Percentiles rank a stretch among this genome's conserved stretches.
phyloP scores from a whole-genome alignment of 164 flowering plant species.

The Stephania cephalantha region DNA sequence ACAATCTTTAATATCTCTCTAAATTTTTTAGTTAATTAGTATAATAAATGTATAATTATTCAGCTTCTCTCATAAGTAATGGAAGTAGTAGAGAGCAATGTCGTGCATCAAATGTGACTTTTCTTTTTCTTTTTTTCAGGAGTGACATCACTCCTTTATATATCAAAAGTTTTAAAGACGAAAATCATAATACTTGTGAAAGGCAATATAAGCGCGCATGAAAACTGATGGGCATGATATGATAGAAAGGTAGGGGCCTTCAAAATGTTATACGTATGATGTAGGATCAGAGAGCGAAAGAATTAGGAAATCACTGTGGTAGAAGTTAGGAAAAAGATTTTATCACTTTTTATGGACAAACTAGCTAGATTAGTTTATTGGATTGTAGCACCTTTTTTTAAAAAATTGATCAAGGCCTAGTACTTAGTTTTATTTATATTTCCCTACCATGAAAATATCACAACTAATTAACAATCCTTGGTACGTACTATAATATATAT shows the following conservation, averaged over 20 bases:
- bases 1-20: too few species aligned
- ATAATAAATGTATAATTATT: too few species aligned
- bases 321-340: background rate
- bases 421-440: too few species aligned
- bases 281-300: background rate
- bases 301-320: background rate
- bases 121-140: too few species aligned
- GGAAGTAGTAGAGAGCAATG: background rate
- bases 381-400: too few species aligned
- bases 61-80: too few species aligned
- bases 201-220: background rate
- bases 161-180: background rate
- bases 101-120: background rate
- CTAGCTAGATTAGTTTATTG: background rate
- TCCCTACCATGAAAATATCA: too few species aligned
- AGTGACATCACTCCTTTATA: background rate
- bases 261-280: background rate
- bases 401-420: too few species aligned
- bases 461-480: too few species aligned
- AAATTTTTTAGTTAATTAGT: too few species aligned
- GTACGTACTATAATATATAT: too few species aligned
- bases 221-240: slow-evolving; percentile 3
- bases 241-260: background rate
- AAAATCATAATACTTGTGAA: background rate
- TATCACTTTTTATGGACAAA: background rate